Percentiles rank a stretch among this genome's conserved stretches.
Conservation (phyloP, 768 basidiomycete species). For the Serendipita sp. region DNA sequence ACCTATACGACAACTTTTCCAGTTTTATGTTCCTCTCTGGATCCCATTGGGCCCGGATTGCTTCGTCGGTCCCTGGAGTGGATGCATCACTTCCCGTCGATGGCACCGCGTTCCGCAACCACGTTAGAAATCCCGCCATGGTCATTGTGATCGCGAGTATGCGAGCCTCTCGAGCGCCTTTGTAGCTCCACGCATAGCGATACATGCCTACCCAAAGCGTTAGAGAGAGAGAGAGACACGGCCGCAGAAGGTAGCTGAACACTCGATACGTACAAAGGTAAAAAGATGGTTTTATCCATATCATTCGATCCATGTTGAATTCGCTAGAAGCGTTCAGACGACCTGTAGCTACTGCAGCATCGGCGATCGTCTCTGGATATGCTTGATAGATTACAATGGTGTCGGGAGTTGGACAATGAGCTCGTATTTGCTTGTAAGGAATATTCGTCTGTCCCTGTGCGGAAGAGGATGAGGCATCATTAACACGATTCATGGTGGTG, state of each 20-base stretch:
- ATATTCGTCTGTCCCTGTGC: too few species aligned
- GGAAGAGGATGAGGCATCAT: too few species aligned
- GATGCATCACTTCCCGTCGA: background rate
- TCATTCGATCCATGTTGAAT: background rate
- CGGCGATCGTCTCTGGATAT: background rate
- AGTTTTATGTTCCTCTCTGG: background rate
- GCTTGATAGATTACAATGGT: background rate
- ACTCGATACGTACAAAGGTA: background rate
- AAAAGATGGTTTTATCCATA: background rate
- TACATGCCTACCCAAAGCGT: background rate
- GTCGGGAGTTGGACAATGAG: background rate
- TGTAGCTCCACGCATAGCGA: background rate
- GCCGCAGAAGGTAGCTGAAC: too few species aligned
- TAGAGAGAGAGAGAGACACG: too few species aligned
- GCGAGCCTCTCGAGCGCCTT: background rate
- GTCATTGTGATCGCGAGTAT: background rate
- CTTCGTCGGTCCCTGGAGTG: too few species aligned
- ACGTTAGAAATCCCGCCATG: background rate
- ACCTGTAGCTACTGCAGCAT: background rate
- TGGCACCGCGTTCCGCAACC: background rate
- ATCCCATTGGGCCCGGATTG: background rate
- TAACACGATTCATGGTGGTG: too few species aligned
- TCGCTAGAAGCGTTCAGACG: background rate
- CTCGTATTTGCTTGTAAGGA: slow-evolving; percentile 4
- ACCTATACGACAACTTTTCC: background rate